A percentile compares a stretch with the other conserved stretches of the same genome.
Evolutionary conservation across 192 early-diverging fungal genomes (phyloP).

Genomic region (Linnemannia elongata): DNA sequence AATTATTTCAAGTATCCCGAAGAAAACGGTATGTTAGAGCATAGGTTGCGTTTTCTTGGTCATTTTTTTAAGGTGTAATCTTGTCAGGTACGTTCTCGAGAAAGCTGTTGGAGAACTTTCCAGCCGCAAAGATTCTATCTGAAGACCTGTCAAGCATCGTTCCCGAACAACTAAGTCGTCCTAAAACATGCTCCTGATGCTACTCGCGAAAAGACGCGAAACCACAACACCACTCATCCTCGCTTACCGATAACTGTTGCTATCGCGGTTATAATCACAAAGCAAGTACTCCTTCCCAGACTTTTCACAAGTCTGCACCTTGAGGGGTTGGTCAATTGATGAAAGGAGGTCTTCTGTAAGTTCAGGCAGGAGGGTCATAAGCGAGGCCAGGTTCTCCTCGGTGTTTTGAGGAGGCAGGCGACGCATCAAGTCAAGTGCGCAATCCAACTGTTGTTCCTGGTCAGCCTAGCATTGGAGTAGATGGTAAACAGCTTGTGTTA

Average conservation of each 20-base stretch:
- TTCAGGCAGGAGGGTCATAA: constrained; percentile 87
- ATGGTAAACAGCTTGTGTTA: too few relatives aligned
- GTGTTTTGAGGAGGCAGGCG: constrained; percentile 94
- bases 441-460: constrained; percentile 74
- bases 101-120: too few relatives aligned
- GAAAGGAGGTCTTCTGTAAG: constrained; percentile 93
- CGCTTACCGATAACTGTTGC: constrained; percentile 86
- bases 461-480: neutral
- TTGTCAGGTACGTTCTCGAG: too few relatives aligned
- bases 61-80: neutral
- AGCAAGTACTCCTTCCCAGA: constrained; percentile 88
- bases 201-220: neutral
- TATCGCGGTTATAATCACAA: constrained; percentile 98
- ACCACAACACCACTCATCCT: neutral
- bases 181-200: neutral
- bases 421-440: constrained; percentile 97
- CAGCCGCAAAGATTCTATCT: too few relatives aligned
- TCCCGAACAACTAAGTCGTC: too few relatives aligned
- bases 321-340: constrained; percentile 94
- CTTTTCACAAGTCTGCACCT: constrained; percentile 74
- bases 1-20: neutral
- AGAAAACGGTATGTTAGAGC: neutral
- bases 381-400: constrained; percentile 86
- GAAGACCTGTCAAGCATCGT: too few relatives aligned
- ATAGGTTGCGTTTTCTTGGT: neutral